Evolutionary conservation across 768 basidiomycete species (phyloP).

Genomic region (Mycena capillaripes): DNA sequence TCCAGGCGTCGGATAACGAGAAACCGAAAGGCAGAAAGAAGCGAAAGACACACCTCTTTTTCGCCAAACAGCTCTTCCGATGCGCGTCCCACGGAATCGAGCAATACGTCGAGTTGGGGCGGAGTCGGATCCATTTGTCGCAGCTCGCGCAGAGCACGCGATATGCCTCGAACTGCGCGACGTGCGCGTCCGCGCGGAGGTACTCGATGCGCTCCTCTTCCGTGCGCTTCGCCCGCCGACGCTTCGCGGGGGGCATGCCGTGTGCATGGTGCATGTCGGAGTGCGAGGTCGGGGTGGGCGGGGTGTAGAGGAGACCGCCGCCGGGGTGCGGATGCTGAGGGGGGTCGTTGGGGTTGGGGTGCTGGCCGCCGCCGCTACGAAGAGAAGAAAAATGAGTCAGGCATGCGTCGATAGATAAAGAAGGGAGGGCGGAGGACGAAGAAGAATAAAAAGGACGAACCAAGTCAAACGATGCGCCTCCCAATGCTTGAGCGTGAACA

Average conservation of each 20-base stretch:
- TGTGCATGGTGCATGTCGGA: too few species aligned
- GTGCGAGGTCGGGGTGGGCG: neutral
- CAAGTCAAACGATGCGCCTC: slow-evolving; percentile 73
- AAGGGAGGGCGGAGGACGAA: too few species aligned
- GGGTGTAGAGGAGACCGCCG: neutral
- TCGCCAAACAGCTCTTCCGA: slow-evolving; percentile 84
- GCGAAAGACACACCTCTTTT: slow-evolving; percentile 71
- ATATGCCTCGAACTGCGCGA: slow-evolving; percentile 60
- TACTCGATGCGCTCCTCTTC: slow-evolving; percentile 71
- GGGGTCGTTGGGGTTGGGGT: neutral
- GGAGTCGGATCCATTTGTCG: slow-evolving; percentile 89
- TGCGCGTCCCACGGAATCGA: slow-evolving; percentile 93
- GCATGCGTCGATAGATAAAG: neutral
- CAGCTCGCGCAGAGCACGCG: slow-evolving; percentile 84
- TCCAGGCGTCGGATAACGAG: too few species aligned
- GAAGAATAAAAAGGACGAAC: slow-evolving; percentile 51
- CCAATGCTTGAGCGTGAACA: slow-evolving; percentile 79
- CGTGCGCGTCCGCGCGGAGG: slow-evolving; percentile 31
- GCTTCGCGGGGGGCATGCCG: slow-evolving; percentile 33
- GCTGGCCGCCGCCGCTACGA: neutral
- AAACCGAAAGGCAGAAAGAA: neutral
- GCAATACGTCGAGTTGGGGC: slow-evolving; percentile 89
- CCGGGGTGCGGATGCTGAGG: neutral
- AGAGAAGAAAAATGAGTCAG: too few species aligned
- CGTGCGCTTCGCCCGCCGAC: slow-evolving; percentile 43